Base-by-base conservation (phyloP, 495 filamentous ascomycete genomes). In the Aspergillus kassunensis region DNA sequence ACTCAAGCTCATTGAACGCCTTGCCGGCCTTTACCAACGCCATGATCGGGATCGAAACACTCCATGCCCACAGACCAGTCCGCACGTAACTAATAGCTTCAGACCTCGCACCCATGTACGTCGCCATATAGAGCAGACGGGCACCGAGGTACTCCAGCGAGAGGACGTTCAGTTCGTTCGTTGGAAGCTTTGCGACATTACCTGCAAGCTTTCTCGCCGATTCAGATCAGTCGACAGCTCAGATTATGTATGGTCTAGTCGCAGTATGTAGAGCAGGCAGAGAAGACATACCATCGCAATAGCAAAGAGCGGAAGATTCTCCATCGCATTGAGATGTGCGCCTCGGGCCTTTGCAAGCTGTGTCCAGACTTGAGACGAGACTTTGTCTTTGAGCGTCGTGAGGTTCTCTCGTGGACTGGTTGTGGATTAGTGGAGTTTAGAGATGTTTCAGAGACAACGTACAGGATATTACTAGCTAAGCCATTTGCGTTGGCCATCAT, bases 401-500 rank as follows among this genome's bases (percentile, higher is more conserved):
- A 66, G 46, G 44, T 66, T 66, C 20, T 63, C 60, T n/a, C 60
- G 63, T 16, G 63, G 63, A 11, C 63, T 66, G 41, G 2, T 50
- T 25, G n/a, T 48, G 20, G 21, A 24, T 48, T 43, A 42, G 24
- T 27, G 7, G 30, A 48, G 15, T 16, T n/a, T n/a, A 15, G 12
- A 18, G 4, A 9, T 27, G 24, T 9, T 27, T 9, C 24, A 9
- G 24, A 27, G 9, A 27, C 2, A 12, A 9, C 56, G 5, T 39
- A 65, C 59, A 65, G 33, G 27, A 62, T 57, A 27, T 65, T 65
- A 39, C 46, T 62, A 25, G 62, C 58, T 16, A 55, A 54, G 8
- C 56, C 62, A 12, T 62, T 60, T 19, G 60, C 53, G 30, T 66
- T 63, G 40, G 60, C 57, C 60, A 61, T 63, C 63, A 63, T 63